Conservation (phyloP, 495 filamentous ascomycete species). For the Eremomyces bilateralis region DNA sequence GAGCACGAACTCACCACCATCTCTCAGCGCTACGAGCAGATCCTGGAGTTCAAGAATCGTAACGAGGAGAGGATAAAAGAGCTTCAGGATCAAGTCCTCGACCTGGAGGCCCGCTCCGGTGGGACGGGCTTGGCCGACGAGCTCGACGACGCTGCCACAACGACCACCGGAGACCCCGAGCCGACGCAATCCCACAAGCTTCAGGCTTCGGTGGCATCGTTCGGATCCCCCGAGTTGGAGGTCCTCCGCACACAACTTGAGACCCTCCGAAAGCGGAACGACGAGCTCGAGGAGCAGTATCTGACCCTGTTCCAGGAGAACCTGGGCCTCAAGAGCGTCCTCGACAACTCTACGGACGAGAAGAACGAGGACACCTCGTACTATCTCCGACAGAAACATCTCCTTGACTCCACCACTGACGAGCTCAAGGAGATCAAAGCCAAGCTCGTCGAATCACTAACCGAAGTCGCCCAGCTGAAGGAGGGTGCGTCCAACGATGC, state of each 20-base stretch:
- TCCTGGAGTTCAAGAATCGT: slow-evolving; percentile 28
- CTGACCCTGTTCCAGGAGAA: slow-evolving; percentile 17
- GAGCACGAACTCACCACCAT: slow-evolving; percentile 37
- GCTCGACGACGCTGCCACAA: slow-evolving; percentile 5
- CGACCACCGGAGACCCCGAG: slow-evolving; percentile 2
- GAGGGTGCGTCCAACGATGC: background rate
- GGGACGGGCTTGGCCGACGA: slow-evolving; percentile 4
- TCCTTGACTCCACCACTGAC: slow-evolving; percentile 23
- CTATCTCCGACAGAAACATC: slow-evolving; percentile 9
- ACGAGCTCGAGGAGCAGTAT: slow-evolving; percentile 14
- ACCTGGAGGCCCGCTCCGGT: too few species aligned
- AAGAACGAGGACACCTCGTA: slow-evolving; percentile 8
- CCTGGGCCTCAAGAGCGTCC: slow-evolving; percentile 11
- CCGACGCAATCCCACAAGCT: slow-evolving; percentile 2
- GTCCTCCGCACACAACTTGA: slow-evolving; percentile 15
- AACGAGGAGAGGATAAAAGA: slow-evolving; percentile 33
- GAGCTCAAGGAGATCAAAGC: slow-evolving; percentile 26
- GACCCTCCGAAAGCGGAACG: slow-evolving; percentile 7
- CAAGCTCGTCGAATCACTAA: slow-evolving; percentile 5
- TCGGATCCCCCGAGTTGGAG: too few species aligned
- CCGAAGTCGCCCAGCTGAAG: slow-evolving; percentile 2
- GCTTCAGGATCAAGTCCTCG: slow-evolving; percentile 29
- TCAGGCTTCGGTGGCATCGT: slow-evolving; percentile 5
- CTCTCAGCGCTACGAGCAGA: slow-evolving; percentile 27
- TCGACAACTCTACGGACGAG: slow-evolving; percentile 6